These are phyloP conservation scores for Phaeosphaeriaceae sp. DNA, from an alignment of 2,329 filamentous ascomycete species.

Conservation along the genomic window DNA sequence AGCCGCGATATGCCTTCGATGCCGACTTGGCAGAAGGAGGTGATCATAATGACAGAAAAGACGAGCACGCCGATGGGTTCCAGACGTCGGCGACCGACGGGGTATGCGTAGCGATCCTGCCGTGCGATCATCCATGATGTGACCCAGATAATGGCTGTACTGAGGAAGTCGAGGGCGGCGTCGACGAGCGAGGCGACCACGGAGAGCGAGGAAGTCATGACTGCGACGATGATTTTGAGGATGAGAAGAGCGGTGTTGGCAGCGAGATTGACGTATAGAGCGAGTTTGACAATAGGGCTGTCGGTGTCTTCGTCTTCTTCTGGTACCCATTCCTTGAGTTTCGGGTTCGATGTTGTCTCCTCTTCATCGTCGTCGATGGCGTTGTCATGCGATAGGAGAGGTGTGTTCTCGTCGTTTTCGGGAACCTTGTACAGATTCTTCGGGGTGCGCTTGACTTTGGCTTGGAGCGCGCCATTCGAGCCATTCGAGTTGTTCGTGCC, in stretches of 20 bases:
- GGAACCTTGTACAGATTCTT: constrained; percentile 81
- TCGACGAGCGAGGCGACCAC: constrained; percentile 82
- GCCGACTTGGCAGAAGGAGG: constrained; percentile 79
- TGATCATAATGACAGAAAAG: constrained; percentile 87
- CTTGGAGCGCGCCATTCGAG: constrained; percentile 28
- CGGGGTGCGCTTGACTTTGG: constrained; percentile 64
- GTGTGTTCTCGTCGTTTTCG: constrained; percentile 68
- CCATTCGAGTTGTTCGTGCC: constrained; percentile 28
- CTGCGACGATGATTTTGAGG: constrained; percentile 78
- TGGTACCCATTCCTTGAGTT: constrained; percentile 72
- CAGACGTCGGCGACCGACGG: constrained; percentile 76
- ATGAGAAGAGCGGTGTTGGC: constrained; percentile 79
- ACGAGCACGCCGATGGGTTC: constrained; percentile 81
- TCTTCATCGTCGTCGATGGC: constrained; percentile 54
- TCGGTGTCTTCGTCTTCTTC: constrained; percentile 77
- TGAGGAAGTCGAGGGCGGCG: constrained; percentile 80
- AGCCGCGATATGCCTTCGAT: constrained; percentile 74
- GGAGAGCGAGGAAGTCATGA: constrained; percentile 81
- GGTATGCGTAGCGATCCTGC: constrained; percentile 77
- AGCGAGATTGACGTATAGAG: constrained; percentile 84
- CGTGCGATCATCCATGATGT: constrained; percentile 77
- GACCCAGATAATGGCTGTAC: constrained; percentile 80
- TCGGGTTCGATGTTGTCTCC: constrained; percentile 50
- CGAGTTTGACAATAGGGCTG: constrained; percentile 79
- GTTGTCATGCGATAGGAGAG: constrained; percentile 60